Base-by-base conservation (phyloP, 352 stramenopile genomes). In the Globisporangium echinulatum region DNA sequence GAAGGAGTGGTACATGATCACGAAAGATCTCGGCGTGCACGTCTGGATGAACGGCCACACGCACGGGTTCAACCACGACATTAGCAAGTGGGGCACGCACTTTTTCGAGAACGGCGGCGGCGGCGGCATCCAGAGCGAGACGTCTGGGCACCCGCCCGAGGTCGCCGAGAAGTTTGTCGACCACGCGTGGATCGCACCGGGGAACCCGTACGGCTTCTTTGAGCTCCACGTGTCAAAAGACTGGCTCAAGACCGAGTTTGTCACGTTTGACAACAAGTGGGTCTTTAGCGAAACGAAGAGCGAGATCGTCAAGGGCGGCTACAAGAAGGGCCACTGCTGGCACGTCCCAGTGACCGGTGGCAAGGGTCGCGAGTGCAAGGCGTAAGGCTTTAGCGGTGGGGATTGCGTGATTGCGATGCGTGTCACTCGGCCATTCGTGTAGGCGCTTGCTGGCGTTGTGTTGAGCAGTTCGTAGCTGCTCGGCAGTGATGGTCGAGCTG, bases 101-200 rank as follows among this genome's bases (percentile, higher is more conserved):
- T 95, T 95, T 56, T 92, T 84, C 68, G 83, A 95, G 62, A 95
- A 95, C 62, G 85, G 83, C 38, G 85, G 74, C n/a, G 85, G 85
- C 17, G 85, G 85, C 61, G 85, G 85, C 39, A 95, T 95, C 61
- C 79, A 92, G 68, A 90, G 74, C 13, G 79, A 95, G 66, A 90
- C 82, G n/a, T 92, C 84, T 11, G 83, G 83, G 13, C 66, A 85
- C 56, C 83, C 83, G 36, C 83, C 81, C 52, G 66, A 84, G 54
- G 75, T 86, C 48, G 83, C 83, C 0, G 72, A 87, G 61, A 90
- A 87, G 64, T 92, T 87, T 59, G 79, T 92, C 9, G 79, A 90
- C 67, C 77, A 92, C 62, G 69, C 76, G 11, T 95, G 85, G 85
- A 85, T 92, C 56, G 85, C 82, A 1, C 51, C 74, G 15, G 82